Base-by-base conservation (phyloP, 2,329 filamentous ascomycete species). In the Colletotrichum neosansevieriae region DNA sequence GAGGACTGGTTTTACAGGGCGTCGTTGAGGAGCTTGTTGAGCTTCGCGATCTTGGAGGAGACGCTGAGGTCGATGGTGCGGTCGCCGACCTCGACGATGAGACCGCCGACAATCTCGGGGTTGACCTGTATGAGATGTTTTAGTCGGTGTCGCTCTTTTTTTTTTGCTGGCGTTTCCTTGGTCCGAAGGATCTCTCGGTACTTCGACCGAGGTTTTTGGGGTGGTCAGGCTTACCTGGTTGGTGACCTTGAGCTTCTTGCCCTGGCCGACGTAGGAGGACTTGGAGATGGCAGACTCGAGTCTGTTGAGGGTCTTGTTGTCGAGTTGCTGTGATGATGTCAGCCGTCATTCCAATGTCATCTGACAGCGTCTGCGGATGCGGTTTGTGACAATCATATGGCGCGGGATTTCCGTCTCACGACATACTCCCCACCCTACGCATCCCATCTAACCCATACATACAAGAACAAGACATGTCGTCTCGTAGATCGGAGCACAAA, bases 1-100 rank as follows among this genome's bases (percentile, higher is more conserved):
- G 38, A 24, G 53, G 34, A 72, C 67, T 62, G 6, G 72, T 74
- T 94, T 93, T 97, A 99, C 92, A 99, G 87, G 83, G 92, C 88
- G 85, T 99, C 96, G 76, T 89, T 94, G 80, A 99, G 92, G 81
- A 97, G 91, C 92, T 98, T 99, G 93, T 99, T 99, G 89, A 99
- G 93, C 90, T 94, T 97, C 81, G 93, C 89, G 83, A 99, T 92
- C 89, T 95, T 97, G 81, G 92, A 87, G 57, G 95, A 95, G 78
- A 99, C 94, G 83, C 92, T 96, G 75, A 98, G 92, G 84, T 99
- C 96, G 79, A 99, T 97, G 81, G 95, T 98, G 79, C 95, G 92
- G 88, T 98, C 95, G 78, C 94, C 95, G 75, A 98, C 92, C 86
- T 98, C 95, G 78, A 99, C 95, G 73, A 99, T 84, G 74, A 99